Evolutionary conservation across 2,329 filamentous ascomycete species (phyloP), one percentile per base, ranked within the genome.

Genomic region (Fusarium sp.): DNA sequence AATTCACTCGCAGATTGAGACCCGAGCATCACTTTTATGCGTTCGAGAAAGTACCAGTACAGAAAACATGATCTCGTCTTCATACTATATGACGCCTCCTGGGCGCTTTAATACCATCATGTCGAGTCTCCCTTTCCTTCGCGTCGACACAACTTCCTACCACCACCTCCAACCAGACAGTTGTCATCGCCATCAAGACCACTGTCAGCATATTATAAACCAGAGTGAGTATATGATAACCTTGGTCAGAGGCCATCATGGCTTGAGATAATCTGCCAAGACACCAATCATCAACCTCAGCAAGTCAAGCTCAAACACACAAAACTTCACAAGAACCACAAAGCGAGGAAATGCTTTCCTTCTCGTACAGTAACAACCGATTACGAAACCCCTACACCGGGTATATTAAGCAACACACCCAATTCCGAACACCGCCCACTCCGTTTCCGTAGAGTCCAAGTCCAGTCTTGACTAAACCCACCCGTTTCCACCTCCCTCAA

Each of bases 381-480:
- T 64, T 74, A 64, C 60, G 54, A 60, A 68, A 71, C 75, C 69
- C 72, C 67, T 71, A 66, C 72, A 76, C 75, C 68, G 77, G 77
- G 77, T 79, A 79, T 79, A 78, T 78, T 68, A 76, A 74, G 69
- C 64, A 77, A 52, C 65, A 69, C 64, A 63, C 65, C 66, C 61
- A 62, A 74, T 63, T 65, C 76, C 63, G 47, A 77, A 79, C 73
- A 78, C 75, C 76, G 40, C 66, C 73, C 76, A 58, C 69, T 73
- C 71, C 76, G 52, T 73, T 58, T 74, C 73, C 70, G 56, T 62
- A 52, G 43, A 50, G 45, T 50, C 45, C 45, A 50, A 69, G 64
- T 71, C 68, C 68, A 75, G 68, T 77, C 68, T 75, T 37, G 72
- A 66, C 66, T 76, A 68, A 62, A 59, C 69, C 68, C 63, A 52